phyloP scores from a whole-genome alignment of 202 grass and related monocot species.

The Musa balbisiana region DNA sequence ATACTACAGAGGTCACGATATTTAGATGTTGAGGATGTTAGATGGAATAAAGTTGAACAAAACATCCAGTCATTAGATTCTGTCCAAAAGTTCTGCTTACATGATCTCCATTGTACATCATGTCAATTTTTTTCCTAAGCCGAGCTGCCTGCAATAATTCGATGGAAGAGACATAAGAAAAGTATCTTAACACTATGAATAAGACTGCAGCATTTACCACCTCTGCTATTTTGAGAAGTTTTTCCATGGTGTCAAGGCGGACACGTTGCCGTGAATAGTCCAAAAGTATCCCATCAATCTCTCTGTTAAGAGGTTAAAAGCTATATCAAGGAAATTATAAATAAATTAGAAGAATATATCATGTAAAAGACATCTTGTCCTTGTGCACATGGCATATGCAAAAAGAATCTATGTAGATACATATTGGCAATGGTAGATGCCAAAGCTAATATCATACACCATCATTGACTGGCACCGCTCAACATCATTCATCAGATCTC shows the following conservation, averaged over 20 bases:
- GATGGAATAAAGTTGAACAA: not conserved
- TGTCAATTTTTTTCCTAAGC: conserved; percentile 78
- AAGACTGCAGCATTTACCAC: not conserved
- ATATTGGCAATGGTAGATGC: not conserved
- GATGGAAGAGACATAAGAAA: not conserved
- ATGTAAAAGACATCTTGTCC: not conserved
- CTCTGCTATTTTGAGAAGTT: conserved; percentile 79
- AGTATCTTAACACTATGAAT: not conserved
- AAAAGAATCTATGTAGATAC: no score
- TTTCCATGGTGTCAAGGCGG: conserved; percentile 46
- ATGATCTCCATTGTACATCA: conserved; percentile 69
- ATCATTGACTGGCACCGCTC: conserved; percentile 82
- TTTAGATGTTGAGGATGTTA: not conserved
- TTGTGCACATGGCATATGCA: not conserved
- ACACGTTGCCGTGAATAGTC: conserved; percentile 76
- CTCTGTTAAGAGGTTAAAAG: conserved; percentile 34
- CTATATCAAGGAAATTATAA: conserved; percentile 1
- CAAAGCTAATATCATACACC: conserved; percentile 38
- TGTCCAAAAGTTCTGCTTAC: conserved; percentile 23
- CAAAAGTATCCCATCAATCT: conserved; percentile 59
- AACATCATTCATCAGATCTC: conserved; percentile 71
- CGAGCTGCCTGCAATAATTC: conserved; percentile 45
- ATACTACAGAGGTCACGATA: no score
- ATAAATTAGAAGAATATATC: not conserved
- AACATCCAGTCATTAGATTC: not conserved